Percentiles rank a stretch among this genome's conserved stretches.
Conservation (phyloP, 352 stramenopile genomes). For the Albugo candida region DNA sequence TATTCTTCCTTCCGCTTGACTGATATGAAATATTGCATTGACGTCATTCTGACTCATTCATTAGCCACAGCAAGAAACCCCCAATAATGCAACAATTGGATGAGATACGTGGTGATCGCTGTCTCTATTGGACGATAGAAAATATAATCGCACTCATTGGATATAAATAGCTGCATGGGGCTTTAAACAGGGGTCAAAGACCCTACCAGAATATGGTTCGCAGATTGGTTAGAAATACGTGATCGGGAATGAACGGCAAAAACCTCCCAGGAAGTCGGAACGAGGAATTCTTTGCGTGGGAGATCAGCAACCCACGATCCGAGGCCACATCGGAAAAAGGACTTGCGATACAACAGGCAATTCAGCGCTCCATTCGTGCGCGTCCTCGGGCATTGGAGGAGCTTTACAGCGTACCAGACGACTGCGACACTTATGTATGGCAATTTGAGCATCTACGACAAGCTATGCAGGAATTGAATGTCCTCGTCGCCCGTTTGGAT, state of each 20-base stretch:
- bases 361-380: constrained; percentile 42
- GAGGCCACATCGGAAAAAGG: constrained; percentile 14
- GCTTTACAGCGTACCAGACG: constrained; percentile 56
- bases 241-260: constrained; percentile 14
- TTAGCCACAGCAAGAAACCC: too few species aligned
- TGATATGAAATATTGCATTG: too few species aligned
- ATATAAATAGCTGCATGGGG: too few species aligned
- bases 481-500: constrained; percentile 44
- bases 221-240: too few species aligned
- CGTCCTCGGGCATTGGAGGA: constrained; percentile 31
- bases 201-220: too few species aligned
- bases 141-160: too few species aligned
- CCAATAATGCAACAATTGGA: too few species aligned
- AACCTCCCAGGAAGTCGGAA: constrained; percentile 54
- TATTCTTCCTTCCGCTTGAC: too few species aligned
- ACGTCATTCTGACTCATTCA: too few species aligned
- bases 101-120: too few species aligned
- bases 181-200: too few species aligned
- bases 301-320: constrained; percentile 8
- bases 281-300: constrained; percentile 68
- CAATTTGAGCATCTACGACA: constrained; percentile 73
- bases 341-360: constrained; percentile 53
- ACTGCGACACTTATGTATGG: constrained; percentile 70
- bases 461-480: constrained; percentile 69
- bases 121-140: too few species aligned